Evolutionary conservation across 306 rosid genomes (phyloP), one percentile per base, ranked within the genome.

Genomic region (Betula pendula): DNA sequence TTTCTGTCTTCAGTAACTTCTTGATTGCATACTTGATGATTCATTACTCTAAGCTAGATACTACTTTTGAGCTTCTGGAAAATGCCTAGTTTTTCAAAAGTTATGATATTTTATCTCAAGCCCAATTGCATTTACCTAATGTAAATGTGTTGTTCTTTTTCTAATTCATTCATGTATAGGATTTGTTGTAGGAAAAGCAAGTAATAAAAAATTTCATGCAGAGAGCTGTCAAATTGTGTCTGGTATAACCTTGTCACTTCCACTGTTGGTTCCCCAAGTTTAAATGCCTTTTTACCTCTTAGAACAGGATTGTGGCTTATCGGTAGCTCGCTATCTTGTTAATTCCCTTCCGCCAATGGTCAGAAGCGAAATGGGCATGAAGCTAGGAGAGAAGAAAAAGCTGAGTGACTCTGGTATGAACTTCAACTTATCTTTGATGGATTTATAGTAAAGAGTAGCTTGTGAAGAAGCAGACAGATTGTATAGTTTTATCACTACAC

Each of bases 291-390:
- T 80, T 85, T 38, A 2, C 65, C 77, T 81, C 68, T 74, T 72
- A 72, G 76, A 80, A 74, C 95, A 95, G 98, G 92, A 92, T 72
- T 84, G 78, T 77, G 76, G 86, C 82, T 71, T 83, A 75, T 74
- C 87, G 68, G 88, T 78, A 68, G 79, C 87, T 70, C 72, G 77
- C 73, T 68, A 87, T 79, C 86, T 92, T n/a, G 84, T 89, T 77
- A 90, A 93, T 74, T 80, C 80, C 49, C 96, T 95, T 51, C 93
- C 97, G 73, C 89, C 84, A 19, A 67, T 84, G 42, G 49, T 94
- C 77, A 88, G 85, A 87, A 81, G 77, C 86, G 87, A 87, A 77
- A 85, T 94, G 80, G 82, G 85, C 66, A 75, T 73, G 82, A 77
- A 79, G 77, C 88, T 88, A 76, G 90, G 89, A 74, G 89, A 80